Evolutionary conservation across 306 rosid genomes (phyloP).

Genomic region (Vachellia pachyceras): DNA sequence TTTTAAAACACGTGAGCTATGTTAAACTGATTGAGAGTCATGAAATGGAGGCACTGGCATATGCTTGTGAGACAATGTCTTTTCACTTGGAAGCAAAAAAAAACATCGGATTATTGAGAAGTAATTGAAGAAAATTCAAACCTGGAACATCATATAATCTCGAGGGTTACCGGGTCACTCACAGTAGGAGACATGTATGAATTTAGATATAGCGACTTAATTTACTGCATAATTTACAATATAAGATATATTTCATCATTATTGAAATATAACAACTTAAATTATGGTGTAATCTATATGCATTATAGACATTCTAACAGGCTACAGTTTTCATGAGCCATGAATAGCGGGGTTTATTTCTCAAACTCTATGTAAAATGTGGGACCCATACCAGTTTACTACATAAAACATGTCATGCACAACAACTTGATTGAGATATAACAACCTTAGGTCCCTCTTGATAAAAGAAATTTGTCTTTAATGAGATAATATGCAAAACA

Average conservation of each 20-base stretch:
- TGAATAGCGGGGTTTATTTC: neutral
- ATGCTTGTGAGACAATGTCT: conserved; percentile 3
- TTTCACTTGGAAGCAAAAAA: neutral
- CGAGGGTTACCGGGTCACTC: neutral
- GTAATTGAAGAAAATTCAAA: conserved; percentile 9
- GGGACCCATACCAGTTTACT: neutral
- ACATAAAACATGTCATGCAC: neutral
- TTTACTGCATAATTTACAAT: neutral
- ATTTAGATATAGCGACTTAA: neutral
- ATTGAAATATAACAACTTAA: neutral
- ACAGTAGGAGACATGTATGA: neutral
- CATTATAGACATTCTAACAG: neutral
- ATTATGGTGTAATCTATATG: neutral
- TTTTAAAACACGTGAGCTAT: neutral
- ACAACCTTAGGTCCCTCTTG: neutral
- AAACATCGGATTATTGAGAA: neutral
- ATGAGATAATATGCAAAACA: neutral
- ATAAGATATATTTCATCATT: neutral
- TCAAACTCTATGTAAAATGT: neutral
- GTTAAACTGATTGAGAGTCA: neutral
- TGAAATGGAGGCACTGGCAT: neutral
- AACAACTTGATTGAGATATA: neutral
- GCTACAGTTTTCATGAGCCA: neutral
- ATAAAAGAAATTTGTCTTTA: neutral
- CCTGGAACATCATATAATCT: conserved; percentile 17